Evolutionary conservation across 768 basidiomycete genomes (phyloP).

Genomic region (Mycena amicta): DNA sequence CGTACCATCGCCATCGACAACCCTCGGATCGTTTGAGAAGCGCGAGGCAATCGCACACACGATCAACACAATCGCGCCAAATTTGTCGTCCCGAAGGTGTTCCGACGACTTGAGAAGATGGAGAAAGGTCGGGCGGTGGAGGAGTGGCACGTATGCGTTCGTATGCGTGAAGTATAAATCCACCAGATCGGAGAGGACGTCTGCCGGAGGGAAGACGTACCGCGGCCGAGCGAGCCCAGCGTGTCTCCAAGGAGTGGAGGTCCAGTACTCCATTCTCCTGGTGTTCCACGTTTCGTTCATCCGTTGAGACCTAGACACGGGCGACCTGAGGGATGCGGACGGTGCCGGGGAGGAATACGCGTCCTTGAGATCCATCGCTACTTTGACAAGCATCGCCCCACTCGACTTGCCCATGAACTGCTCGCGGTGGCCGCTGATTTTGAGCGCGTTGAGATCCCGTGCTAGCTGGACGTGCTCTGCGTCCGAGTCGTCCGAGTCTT

Average conservation of each 20-base stretch:
- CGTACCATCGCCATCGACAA: conserved; percentile 27
- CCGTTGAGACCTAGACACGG: too few species aligned
- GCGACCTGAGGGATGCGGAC: too few species aligned
- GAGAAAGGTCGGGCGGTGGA: conserved; percentile 73
- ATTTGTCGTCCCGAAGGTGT: conserved; percentile 52
- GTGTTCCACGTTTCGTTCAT: conserved; percentile 24
- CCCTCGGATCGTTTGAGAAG: conserved; percentile 58
- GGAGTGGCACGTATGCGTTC: conserved; percentile 62
- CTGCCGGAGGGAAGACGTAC: conserved; percentile 52
- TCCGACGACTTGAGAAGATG: conserved; percentile 47
- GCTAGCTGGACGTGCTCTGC: neutral
- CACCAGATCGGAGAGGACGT: conserved; percentile 54
- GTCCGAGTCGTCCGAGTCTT: neutral
- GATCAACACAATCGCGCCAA: conserved; percentile 62
- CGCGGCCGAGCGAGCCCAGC: neutral
- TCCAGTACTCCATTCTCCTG: conserved; percentile 20
- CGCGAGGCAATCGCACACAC: conserved; percentile 72
- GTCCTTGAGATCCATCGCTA: conserved; percentile 61
- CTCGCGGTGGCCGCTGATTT: neutral
- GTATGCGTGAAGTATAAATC: conserved; percentile 62
- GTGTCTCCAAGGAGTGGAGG: conserved; percentile 28
- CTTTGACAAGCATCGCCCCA: conserved; percentile 55
- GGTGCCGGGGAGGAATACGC: conserved; percentile 38
- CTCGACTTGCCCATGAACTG: conserved; percentile 62
- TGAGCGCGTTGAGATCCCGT: neutral